phyloP scores from a whole-genome alignment of 164 flowering plant species.

The Tetrastigma voinierianum region DNA sequence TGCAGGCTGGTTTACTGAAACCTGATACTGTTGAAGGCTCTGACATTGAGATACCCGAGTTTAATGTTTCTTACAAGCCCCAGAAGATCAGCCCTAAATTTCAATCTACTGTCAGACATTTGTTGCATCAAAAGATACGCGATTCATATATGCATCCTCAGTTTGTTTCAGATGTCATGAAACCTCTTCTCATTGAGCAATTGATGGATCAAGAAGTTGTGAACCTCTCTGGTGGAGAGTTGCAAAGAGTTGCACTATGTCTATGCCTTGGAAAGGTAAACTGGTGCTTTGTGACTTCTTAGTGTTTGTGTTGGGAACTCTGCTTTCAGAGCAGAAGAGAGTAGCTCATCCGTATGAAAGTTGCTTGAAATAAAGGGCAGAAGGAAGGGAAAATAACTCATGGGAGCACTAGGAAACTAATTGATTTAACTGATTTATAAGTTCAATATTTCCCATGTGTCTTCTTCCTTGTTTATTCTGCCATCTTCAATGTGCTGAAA shows the following conservation, averaged over 20 bases:
- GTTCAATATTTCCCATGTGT: background rate
- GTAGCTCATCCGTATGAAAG: too few species aligned
- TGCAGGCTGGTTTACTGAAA: slow-evolving; percentile 91
- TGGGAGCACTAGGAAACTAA: too few species aligned
- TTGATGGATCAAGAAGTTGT: slow-evolving; percentile 98
- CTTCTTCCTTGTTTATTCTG: background rate
- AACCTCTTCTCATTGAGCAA: slow-evolving; percentile 94
- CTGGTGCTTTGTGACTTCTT: too few species aligned
- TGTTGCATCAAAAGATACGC: slow-evolving; percentile 79
- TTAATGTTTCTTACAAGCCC: slow-evolving; percentile 98
- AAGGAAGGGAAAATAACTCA: too few species aligned
- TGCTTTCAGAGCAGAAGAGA: too few species aligned
- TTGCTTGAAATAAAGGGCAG: too few species aligned
- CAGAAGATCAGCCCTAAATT: slow-evolving; percentile 96
- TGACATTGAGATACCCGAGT: slow-evolving; percentile 88
- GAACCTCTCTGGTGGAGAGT: slow-evolving; percentile 98
- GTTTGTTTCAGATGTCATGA: slow-evolving; percentile 96
- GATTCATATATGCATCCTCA: slow-evolving; percentile 94
- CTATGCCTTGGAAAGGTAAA: slow-evolving; percentile 98
- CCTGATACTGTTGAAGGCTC: slow-evolving; percentile 80
- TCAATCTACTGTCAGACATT: slow-evolving; percentile 62
- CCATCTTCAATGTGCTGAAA: background rate
- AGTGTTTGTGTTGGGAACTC: too few species aligned
- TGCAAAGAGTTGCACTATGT: slow-evolving; percentile 94
- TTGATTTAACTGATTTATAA: background rate